Evolutionary conservation across 2,329 filamentous ascomycete species (phyloP).

Genomic region (Xylaria sp.): DNA sequence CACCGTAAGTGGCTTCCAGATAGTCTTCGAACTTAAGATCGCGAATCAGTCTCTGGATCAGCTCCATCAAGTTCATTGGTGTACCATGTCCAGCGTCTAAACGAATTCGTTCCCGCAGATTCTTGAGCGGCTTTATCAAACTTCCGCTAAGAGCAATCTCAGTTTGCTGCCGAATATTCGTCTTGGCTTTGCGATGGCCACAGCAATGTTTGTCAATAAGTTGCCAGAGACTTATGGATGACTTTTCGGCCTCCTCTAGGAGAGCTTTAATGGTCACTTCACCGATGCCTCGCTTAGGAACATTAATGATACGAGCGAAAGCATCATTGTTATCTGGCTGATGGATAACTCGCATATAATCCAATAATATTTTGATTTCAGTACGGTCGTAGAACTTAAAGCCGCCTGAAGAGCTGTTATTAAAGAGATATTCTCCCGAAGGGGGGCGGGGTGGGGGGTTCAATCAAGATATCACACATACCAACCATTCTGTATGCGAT

Average conservation of each 20-base stretch:
- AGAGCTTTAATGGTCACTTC: slow-evolving; percentile 80
- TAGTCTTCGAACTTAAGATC: slow-evolving; percentile 80
- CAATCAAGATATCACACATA: slow-evolving; percentile 42
- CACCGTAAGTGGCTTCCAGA: slow-evolving; percentile 72
- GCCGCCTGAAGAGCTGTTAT: slow-evolving; percentile 61
- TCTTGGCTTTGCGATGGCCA: slow-evolving; percentile 60
- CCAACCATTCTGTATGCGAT: slow-evolving; percentile 94
- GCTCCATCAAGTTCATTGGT: slow-evolving; percentile 57
- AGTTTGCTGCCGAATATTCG: slow-evolving; percentile 61
- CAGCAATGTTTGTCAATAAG: slow-evolving; percentile 70
- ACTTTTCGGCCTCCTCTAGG: slow-evolving; percentile 78
- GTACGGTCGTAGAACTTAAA: slow-evolving; percentile 90
- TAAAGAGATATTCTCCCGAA: slow-evolving; percentile 1
- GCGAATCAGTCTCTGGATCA: slow-evolving; percentile 66
- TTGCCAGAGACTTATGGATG: slow-evolving; percentile 78
- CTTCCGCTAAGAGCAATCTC: slow-evolving; percentile 65
- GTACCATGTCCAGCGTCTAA: slow-evolving; percentile 43
- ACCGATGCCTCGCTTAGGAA: slow-evolving; percentile 83
- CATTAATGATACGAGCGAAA: slow-evolving; percentile 83
- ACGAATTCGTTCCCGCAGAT: slow-evolving; percentile 50
- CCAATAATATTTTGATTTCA: slow-evolving; percentile 87
- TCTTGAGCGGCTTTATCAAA: slow-evolving; percentile 59
- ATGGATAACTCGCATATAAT: slow-evolving; percentile 87
- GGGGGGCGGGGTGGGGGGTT: too few relatives aligned
- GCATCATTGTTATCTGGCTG: slow-evolving; percentile 91